Evolutionary conservation across 139 green algal species (phyloP).

Genomic region (Chlamydomonas applanata): DNA sequence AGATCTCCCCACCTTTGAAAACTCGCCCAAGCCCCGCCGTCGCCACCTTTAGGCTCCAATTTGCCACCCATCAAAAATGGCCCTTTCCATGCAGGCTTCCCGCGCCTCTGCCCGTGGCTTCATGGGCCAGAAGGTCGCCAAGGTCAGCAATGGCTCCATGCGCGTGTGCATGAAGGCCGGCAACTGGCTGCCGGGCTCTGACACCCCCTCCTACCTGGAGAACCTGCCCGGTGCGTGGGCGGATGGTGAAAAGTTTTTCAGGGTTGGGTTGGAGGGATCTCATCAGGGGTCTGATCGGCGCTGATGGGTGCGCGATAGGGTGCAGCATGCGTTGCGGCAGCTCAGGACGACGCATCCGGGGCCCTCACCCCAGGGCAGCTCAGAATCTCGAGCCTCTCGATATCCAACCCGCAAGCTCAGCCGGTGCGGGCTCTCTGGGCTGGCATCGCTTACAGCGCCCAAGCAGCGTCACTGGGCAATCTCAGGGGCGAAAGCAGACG

Average conservation of each 20-base stretch:
- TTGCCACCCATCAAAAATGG: constrained; percentile 20
- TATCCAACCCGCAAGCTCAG: neutral
- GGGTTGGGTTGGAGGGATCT: neutral
- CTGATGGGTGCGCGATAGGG: neutral
- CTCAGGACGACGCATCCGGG: neutral
- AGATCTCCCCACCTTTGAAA: too few species aligned
- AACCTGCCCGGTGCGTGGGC: constrained; percentile 14
- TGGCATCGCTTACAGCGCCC: neutral
- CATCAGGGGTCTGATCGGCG: neutral
- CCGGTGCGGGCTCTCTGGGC: too few species aligned
- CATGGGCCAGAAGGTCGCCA: constrained; percentile 23
- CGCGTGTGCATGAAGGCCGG: constrained; percentile 33
- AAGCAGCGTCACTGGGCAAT: neutral
- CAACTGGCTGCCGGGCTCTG: constrained; percentile 70
- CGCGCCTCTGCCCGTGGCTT: constrained; percentile 27
- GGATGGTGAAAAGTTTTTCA: neutral
- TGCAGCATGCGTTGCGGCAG: neutral
- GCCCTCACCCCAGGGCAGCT: neutral
- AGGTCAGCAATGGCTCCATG: constrained; percentile 37
- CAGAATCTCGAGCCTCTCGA: neutral
- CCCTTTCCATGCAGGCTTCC: constrained; percentile 20
- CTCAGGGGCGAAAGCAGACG: neutral
- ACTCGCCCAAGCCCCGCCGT: too few species aligned
- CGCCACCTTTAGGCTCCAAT: too few species aligned
- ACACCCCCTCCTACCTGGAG: constrained; percentile 70